Evolutionary conservation across 2,329 filamentous ascomycete genomes (phyloP), one percentile per base, ranked within the genome.

Genomic region (Penicillium sp.): DNA sequence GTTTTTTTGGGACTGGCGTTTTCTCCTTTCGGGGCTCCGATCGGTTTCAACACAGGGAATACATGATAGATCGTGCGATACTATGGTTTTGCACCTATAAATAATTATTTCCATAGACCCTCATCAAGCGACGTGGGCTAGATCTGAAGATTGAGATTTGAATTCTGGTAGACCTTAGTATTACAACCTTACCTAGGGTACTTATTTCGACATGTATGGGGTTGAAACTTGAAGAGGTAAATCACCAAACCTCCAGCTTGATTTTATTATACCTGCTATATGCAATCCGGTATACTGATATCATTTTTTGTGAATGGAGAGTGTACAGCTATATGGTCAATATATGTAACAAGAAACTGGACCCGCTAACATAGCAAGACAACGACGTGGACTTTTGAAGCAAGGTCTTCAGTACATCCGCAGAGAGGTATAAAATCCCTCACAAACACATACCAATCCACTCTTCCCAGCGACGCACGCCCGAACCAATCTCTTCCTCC

Each of bases 381-480:
- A 9, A 32, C n/a, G 26, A 27, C 10, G 26, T 7, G 26, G 26
- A 27, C 26, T 49, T 53, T 53, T 29, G 29, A 21, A 15, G n/a
- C 20, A 48, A 17, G 6, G n/a, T n/a, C 33, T 49, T 15, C 27
- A 17, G 26, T 26, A 7, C 26, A 27, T 27, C 17, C 13, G 9
- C 20, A 17, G 33, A n/a, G n/a, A n/a, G n/a, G n/a, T n/a, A n/a
- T 20, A 7, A 27, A 9, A 17, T 4, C 18, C 10, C 39, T 64
- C 47, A 94, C 63, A 95, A 75, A 66, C 87, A 84, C 67, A 87
- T 82, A 2, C 86, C 90, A 67, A 97, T 86, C 93, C 93, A 97
- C 64, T 84, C 83, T 84, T 91, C 96, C 92, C 93, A 97, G 70
- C 84, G 87, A 50, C 88, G 85, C 26, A 91, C 85, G 21, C 87